These are phyloP conservation scores for Aspergillus hortae DNA, from an alignment of 2,329 filamentous ascomycete genomes.

Conservation along the genomic window DNA sequence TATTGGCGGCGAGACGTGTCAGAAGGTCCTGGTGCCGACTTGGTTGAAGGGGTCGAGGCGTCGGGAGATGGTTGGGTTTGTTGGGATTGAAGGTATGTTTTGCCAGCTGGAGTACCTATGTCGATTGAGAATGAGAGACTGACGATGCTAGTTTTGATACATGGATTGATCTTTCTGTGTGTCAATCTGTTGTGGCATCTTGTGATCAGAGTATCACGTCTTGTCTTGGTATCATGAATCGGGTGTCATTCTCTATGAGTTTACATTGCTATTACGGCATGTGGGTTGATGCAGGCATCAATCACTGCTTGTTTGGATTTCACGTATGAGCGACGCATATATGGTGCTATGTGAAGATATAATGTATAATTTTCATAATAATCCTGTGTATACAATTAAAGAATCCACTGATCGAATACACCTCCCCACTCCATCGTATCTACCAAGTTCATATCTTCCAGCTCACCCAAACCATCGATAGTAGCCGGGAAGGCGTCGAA, in stretches of 20 bases:
- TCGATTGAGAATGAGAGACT: neutral
- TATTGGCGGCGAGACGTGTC: constrained; percentile 34
- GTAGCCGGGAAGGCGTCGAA: constrained; percentile 1
- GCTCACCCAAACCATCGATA: constrained; percentile 9
- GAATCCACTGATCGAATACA: constrained; percentile 19
- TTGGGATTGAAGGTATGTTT: constrained; percentile 30
- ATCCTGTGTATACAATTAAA: neutral
- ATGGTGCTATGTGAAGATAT: neutral
- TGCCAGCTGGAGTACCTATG: neutral
- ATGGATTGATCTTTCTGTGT: constrained; percentile 13
- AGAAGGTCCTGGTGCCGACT: constrained; percentile 22
- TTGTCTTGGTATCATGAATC: neutral
- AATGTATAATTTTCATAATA: neutral
- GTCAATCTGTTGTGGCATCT: constrained; percentile 14
- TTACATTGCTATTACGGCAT: neutral
- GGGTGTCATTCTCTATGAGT: neutral
- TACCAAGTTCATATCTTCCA: constrained; percentile 19
- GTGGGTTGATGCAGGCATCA: neutral
- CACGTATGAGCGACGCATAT: neutral
- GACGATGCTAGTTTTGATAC: constrained; percentile 10
- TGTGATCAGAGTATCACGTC: constrained; percentile 1
- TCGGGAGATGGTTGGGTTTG: constrained; percentile 12
- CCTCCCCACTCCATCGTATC: constrained; percentile 19
- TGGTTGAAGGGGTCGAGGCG: constrained; percentile 26
- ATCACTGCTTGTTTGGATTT: neutral